phyloP scores from a whole-genome alignment of 148 eudicot genomes.

The Rhododendron henanense region DNA sequence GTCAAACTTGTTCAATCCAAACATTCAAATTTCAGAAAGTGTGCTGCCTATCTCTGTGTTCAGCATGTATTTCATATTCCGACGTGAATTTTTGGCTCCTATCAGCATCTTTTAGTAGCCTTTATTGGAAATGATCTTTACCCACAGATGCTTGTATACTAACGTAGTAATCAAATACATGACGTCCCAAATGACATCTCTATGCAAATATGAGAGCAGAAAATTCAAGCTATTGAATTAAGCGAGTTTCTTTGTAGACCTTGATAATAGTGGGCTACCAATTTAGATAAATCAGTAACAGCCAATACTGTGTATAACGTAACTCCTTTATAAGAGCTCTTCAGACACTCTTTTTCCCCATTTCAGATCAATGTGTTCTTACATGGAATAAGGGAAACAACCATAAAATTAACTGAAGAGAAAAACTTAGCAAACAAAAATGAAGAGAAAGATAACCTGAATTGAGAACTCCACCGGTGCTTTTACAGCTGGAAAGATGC shows the following conservation, averaged over 20 bases:
- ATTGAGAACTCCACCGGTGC: conserved; percentile 12
- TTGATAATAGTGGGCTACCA: not conserved
- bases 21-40: not conserved
- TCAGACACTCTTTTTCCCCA: not conserved
- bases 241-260: not conserved
- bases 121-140: not conserved
- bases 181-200: not conserved
- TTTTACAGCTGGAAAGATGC: conserved; percentile 13
- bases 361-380: not conserved
- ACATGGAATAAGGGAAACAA: not conserved
- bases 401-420: not conserved
- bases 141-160: not conserved
- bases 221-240: not conserved
- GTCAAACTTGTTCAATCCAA: not conserved
- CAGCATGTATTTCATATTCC: not conserved
- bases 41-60: not conserved
- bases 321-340: not conserved
- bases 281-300: not conserved
- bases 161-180: not conserved
- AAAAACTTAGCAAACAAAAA: not conserved
- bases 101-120: not conserved
- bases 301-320: not conserved
- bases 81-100: not conserved
- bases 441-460: conserved; percentile 6
- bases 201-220: not conserved